phyloP scores from a whole-genome alignment of 257 asterid genomes.

The Gynochthodes officinalis region DNA sequence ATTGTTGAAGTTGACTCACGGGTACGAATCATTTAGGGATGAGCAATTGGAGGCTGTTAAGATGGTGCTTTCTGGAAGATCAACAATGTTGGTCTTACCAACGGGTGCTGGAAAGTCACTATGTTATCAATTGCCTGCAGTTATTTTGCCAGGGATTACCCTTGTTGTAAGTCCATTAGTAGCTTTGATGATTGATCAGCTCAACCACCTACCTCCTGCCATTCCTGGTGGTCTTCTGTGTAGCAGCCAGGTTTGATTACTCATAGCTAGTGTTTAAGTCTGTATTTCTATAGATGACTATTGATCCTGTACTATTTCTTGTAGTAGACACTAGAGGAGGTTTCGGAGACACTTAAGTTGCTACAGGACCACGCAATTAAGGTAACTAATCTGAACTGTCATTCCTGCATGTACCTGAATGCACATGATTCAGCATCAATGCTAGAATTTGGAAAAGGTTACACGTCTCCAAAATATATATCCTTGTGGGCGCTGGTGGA shows the following conservation, averaged over 20 bases:
- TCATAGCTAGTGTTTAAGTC: neutral
- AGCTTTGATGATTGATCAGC: constrained; percentile 97
- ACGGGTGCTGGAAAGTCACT: constrained; percentile 94
- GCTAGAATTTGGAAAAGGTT: neutral
- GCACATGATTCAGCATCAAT: neutral
- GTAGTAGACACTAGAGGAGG: constrained; percentile 70
- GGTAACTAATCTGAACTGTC: constrained; percentile 33
- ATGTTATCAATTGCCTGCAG: constrained; percentile 85
- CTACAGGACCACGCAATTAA: constrained; percentile 76
- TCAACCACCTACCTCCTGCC: constrained; percentile 72
- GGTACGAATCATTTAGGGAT: constrained; percentile 73
- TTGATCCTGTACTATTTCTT: constrained; percentile 18
- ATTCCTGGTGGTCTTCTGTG: constrained; percentile 77
- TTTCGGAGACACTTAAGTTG: constrained; percentile 56
- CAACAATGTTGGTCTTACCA: constrained; percentile 87
- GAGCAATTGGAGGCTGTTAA: constrained; percentile 90
- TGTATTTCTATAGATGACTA: constrained; percentile 6
- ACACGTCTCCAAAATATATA: neutral
- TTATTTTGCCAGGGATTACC: constrained; percentile 73
- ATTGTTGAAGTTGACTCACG: constrained; percentile 72
- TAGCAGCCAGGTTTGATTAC: constrained; percentile 73
- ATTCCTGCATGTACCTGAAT: neutral
- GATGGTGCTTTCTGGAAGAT: constrained; percentile 72
- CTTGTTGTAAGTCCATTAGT: constrained; percentile 90
- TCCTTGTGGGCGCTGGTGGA: neutral